Conservation (phyloP, 306 rosid species). For the Quercus wislizeni region DNA sequence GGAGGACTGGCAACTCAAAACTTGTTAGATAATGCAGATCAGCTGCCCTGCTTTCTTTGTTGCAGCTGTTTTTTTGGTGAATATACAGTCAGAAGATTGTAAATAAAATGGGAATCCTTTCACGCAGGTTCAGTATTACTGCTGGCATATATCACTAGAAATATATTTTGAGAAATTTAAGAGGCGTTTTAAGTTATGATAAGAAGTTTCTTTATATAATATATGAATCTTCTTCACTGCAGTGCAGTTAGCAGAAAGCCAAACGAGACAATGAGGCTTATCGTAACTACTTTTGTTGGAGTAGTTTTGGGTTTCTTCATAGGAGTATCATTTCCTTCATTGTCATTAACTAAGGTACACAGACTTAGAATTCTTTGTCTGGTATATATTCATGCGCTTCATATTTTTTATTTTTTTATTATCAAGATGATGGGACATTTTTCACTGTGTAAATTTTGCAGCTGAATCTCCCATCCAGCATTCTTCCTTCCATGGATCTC, state of each 20-base stretch:
- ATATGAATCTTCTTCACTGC: conserved; percentile 47
- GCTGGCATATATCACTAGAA: conserved; percentile 17
- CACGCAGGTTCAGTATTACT: conserved; percentile 63
- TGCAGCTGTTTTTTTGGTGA: conserved; percentile 35
- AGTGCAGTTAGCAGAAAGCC: conserved; percentile 72
- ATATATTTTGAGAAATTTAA: conserved; percentile 1
- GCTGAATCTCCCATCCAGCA: conserved; percentile 70
- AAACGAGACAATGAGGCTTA: conserved; percentile 77
- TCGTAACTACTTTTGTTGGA: conserved; percentile 78
- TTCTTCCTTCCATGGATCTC: conserved; percentile 62
- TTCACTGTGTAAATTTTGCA: conserved; percentile 35
- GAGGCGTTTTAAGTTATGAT: conserved; percentile 3
- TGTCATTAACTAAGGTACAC: conserved; percentile 77
- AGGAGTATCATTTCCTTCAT: conserved; percentile 79
- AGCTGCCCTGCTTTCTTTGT: conserved; percentile 20
- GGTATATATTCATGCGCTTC: conserved; percentile 6
- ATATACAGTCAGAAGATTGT: conserved; percentile 41
- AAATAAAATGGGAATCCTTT: conserved; percentile 70
- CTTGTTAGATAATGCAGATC: conserved; percentile 44
- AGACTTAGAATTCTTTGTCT: conserved; percentile 11
- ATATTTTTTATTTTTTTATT: conserved; percentile 13
- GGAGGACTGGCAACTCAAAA: conserved; percentile 29
- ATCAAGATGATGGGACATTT: conserved; percentile 19
- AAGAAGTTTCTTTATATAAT: conserved; percentile 12
- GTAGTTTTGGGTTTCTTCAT: conserved; percentile 82